These are phyloP conservation scores for Herpetomonas tarakana DNA, from an alignment of 208 protist genomes.

Conservation along the genomic window DNA sequence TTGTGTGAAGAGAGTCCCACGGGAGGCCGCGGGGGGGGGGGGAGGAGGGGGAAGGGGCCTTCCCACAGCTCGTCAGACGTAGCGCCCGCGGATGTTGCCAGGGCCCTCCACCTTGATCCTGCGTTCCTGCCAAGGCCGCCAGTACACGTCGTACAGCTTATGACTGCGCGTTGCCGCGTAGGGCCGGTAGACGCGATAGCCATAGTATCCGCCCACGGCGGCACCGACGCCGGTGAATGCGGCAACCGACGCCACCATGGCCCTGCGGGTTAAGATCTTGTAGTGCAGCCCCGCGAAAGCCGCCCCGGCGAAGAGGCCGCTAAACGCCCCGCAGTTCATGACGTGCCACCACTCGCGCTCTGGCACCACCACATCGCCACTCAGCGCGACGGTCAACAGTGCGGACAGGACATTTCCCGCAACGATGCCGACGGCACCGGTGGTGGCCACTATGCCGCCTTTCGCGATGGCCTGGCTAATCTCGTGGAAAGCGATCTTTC, in stretches of 20 bases:
- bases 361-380: constrained; percentile 41
- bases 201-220: constrained; percentile 35
- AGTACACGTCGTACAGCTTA: constrained; percentile 71
- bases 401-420: constrained; percentile 44
- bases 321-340: constrained; percentile 20
- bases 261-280: constrained; percentile 57
- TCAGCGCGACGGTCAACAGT: constrained; percentile 16
- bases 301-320: constrained; percentile 44
- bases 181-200: constrained; percentile 61
- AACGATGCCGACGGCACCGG: constrained; percentile 42
- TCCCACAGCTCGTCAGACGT: constrained; percentile 49
- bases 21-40: no score
- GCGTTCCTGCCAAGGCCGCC: constrained; percentile 75
- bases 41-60: no score
- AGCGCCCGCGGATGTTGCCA: constrained; percentile 64
- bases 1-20: no score
- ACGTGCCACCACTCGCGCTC: constrained; percentile 68
- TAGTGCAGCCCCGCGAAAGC: constrained; percentile 49
- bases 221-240: constrained; percentile 26
- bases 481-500: constrained; percentile 61
- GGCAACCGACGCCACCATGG: constrained; percentile 33
- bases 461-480: constrained; percentile 61
- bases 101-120: constrained; percentile 37
- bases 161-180: constrained; percentile 49
- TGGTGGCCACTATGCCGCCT: constrained; percentile 39